Evolutionary conservation across 2,329 filamentous ascomycete species (phyloP).

Genomic region (Beauveria rudraprayagi): DNA sequence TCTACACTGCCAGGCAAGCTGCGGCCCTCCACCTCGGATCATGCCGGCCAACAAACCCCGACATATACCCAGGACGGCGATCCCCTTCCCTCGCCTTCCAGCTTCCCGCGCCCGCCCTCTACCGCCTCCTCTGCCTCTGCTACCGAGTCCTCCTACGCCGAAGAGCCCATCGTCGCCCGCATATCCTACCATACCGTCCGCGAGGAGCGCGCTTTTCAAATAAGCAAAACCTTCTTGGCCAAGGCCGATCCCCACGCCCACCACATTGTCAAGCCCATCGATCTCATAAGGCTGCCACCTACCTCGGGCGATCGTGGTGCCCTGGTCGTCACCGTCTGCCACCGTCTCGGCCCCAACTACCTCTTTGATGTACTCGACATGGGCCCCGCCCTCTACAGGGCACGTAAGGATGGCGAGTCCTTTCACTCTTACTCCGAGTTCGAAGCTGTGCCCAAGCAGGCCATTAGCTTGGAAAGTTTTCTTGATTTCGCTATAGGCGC

Average conservation of each 20-base stretch:
- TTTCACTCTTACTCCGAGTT: slow-evolving; percentile 38
- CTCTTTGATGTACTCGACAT: slow-evolving; percentile 64
- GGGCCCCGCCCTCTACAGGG: slow-evolving; percentile 64
- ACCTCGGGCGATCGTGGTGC: slow-evolving; percentile 60
- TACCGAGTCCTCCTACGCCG: slow-evolving; percentile 46
- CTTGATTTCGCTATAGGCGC: slow-evolving; percentile 88
- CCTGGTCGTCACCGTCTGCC: slow-evolving; percentile 75
- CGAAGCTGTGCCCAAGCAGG: slow-evolving; percentile 42
- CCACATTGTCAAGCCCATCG: slow-evolving; percentile 74
- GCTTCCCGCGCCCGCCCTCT: slow-evolving; percentile 23
- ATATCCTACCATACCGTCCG: slow-evolving; percentile 75
- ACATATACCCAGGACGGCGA: slow-evolving; percentile 29
- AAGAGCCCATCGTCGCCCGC: slow-evolving; percentile 66
- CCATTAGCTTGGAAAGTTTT: slow-evolving; percentile 67
- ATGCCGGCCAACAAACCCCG: slow-evolving; percentile 25
- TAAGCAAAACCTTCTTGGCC: slow-evolving; percentile 63
- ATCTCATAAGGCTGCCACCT: slow-evolving; percentile 64
- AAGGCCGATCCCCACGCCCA: slow-evolving; percentile 64
- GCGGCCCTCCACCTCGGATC: slow-evolving; percentile 36
- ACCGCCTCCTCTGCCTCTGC: slow-evolving; percentile 25
- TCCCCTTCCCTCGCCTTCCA: slow-evolving; percentile 19
- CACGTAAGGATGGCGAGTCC: slow-evolving; percentile 43
- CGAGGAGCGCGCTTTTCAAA: slow-evolving; percentile 81
- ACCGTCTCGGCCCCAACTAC: slow-evolving; percentile 67
- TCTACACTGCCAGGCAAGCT: slow-evolving; percentile 34